Conservation (phyloP, 169 alveolate species). For the Sarcocystis neurona region DNA sequence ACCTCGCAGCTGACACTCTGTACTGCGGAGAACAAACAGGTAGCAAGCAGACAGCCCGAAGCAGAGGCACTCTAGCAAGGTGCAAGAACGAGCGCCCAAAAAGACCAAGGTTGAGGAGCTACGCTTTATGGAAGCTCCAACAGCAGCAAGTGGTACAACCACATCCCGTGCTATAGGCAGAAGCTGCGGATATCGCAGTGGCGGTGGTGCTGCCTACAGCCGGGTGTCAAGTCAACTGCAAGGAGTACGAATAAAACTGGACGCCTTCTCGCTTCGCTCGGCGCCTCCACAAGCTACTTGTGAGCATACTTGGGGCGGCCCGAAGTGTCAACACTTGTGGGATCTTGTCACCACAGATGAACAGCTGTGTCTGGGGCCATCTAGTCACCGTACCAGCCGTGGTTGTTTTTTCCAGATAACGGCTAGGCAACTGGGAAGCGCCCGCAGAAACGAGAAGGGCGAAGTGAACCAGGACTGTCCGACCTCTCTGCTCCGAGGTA, state of each 20-base stretch:
- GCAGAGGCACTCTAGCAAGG: no score
- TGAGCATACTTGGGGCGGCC: neutral
- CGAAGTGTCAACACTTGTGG: neutral
- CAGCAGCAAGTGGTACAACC: no score
- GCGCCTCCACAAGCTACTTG: neutral
- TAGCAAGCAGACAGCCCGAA: neutral
- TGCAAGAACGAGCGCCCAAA: no score
- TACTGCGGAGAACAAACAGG: neutral
- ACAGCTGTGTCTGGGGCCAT: neutral
- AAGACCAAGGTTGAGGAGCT: no score
- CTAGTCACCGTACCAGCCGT: conserved; percentile 2
- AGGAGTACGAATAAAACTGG: neutral
- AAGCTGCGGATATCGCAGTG: no score
- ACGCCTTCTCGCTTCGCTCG: neutral
- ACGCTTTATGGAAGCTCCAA: no score
- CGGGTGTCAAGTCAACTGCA: no score
- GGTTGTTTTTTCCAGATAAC: neutral
- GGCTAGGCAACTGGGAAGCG: neutral
- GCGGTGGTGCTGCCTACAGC: no score
- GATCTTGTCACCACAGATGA: neutral
- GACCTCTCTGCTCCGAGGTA: conserved; percentile 11
- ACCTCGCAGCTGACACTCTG: neutral
- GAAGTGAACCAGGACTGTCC: neutral
- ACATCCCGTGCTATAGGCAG: no score
- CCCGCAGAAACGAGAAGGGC: neutral